Percentiles rank a stretch among this genome's conserved stretches.
These are phyloP conservation scores for Suillus americanus DNA, from an alignment of 768 basidiomycete species.

Conservation along the genomic window DNA sequence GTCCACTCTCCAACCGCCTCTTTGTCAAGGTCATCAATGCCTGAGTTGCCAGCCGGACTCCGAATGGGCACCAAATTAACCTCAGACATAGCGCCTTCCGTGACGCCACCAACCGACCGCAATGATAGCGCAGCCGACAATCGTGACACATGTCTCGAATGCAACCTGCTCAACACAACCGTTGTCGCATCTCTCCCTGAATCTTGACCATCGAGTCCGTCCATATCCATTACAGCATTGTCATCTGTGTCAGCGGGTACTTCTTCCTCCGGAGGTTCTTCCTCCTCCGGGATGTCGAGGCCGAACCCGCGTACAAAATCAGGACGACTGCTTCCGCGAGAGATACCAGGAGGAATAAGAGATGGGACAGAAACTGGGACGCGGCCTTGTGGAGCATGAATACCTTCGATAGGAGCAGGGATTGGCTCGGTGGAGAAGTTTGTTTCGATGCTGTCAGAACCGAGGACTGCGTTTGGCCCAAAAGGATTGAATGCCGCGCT, in stretches of 20 bases:
- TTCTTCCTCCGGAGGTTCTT: conserved; percentile 56
- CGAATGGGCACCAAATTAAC: conserved; percentile 31
- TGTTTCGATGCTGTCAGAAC: conserved; percentile 45
- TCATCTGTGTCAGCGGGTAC: conserved; percentile 31
- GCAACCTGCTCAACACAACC: conserved; percentile 48
- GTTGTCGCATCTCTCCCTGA: conserved; percentile 41
- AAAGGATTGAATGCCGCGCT: conserved; percentile 61
- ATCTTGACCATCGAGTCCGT: conserved; percentile 25
- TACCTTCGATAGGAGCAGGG: conserved; percentile 28
- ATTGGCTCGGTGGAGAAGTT: conserved; percentile 23
- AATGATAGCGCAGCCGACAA: conserved; percentile 69
- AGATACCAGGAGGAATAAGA: conserved; percentile 44
- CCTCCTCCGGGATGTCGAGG: conserved; percentile 75
- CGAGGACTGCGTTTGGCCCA: conserved; percentile 54
- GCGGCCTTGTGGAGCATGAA: conserved; percentile 57
- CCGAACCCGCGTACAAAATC: conserved; percentile 84
- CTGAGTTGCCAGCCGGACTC: conserved; percentile 32
- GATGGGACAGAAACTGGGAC: conserved; percentile 45
- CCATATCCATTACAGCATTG: conserved; percentile 38
- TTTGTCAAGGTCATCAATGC: conserved; percentile 35
- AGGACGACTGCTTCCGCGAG: conserved; percentile 52
- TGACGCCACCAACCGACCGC: conserved; percentile 56
- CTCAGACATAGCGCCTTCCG: conserved; percentile 30
- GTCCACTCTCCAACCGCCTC: conserved; percentile 73
- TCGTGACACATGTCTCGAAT: conserved; percentile 70